phyloP scores from a whole-genome alignment of 495 filamentous ascomycete species.

The Thermochaetoides thermophila region DNA sequence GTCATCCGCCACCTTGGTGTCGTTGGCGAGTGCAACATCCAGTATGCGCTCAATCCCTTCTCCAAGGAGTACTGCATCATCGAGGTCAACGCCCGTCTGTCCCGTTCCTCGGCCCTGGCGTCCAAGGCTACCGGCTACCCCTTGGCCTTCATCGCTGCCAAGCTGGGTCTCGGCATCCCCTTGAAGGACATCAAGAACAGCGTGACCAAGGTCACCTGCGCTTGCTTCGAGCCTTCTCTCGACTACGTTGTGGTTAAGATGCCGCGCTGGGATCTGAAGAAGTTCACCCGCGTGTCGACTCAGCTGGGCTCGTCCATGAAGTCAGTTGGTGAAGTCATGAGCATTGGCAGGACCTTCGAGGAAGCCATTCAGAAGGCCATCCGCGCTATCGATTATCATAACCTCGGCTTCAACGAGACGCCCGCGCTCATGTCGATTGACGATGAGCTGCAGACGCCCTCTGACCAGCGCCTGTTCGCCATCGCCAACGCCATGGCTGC shows the following conservation, averaged over 20 bases:
- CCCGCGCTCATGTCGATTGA: constrained; percentile 88
- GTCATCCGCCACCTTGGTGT: constrained; percentile 92
- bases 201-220: constrained; percentile 89
- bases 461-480: constrained; percentile 92
- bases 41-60: constrained; percentile 92
- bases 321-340: constrained; percentile 98
- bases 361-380: constrained; percentile 99
- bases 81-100: constrained; percentile 95
- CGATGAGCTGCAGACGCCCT: constrained; percentile 88
- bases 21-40: constrained; percentile 95
- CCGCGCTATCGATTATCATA: constrained; percentile 83
- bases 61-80: constrained; percentile 95
- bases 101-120: constrained; percentile 86
- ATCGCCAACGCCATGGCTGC: constrained; percentile 95
- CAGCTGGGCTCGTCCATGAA: constrained; percentile 97
- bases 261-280: constrained; percentile 96
- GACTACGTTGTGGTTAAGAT: constrained; percentile 99
- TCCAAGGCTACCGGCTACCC: constrained; percentile 98
- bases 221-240: constrained; percentile 97
- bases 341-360: constrained; percentile 90
- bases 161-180: constrained; percentile 85
- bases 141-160: constrained; percentile 90
- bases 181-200: constrained; percentile 94
- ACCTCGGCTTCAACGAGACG: constrained; percentile 89
- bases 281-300: constrained; percentile 92